phyloP scores from a whole-genome alignment of 2,329 filamentous ascomycete genomes.

The Myrmaecium sp. region DNA sequence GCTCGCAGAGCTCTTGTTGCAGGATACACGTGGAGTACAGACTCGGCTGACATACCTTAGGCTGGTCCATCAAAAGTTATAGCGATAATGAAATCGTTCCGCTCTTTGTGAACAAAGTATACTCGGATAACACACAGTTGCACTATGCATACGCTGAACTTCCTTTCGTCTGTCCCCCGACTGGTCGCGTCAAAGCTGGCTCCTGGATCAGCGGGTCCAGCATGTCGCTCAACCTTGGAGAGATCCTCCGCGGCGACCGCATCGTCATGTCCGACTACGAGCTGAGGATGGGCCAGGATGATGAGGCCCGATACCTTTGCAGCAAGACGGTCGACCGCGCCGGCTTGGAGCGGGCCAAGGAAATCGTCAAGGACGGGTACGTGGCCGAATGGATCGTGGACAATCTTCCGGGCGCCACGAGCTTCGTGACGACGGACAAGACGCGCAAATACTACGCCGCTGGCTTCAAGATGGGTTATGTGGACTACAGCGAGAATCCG shows the following conservation, averaged over 20 bases:
- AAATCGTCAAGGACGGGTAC: slow-evolving; percentile 63
- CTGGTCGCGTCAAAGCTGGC: slow-evolving; percentile 46
- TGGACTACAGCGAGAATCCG: slow-evolving; percentile 43
- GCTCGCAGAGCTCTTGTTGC: slow-evolving; percentile 2
- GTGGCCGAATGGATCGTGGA: slow-evolving; percentile 91
- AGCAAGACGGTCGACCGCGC: slow-evolving; percentile 45
- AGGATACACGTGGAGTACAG: slow-evolving; percentile 4
- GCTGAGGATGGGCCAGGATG: slow-evolving; percentile 58
- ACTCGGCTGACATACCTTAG: slow-evolving; percentile 23
- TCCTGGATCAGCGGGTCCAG: slow-evolving; percentile 59
- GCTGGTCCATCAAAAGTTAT: slow-evolving; percentile 73
- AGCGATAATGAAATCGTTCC: slow-evolving; percentile 60
- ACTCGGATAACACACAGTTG: slow-evolving; percentile 76
- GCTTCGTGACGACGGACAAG: slow-evolving; percentile 75
- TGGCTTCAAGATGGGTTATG: slow-evolving; percentile 75
- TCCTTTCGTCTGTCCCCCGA: slow-evolving; percentile 71
- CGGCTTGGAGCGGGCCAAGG: slow-evolving; percentile 49
- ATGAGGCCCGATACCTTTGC: slow-evolving; percentile 57
- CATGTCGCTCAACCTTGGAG: slow-evolving; percentile 68
- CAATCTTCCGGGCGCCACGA: slow-evolving; percentile 76
- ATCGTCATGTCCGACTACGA: slow-evolving; percentile 76
- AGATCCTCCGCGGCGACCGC: slow-evolving; percentile 72
- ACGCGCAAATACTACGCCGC: slow-evolving; percentile 74
- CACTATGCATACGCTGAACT: slow-evolving; percentile 84
- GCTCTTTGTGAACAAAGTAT: slow-evolving; percentile 81